These are phyloP conservation scores for Globisporangium cederbergense DNA, from an alignment of 352 stramenopile genomes.

Conservation along the genomic window DNA sequence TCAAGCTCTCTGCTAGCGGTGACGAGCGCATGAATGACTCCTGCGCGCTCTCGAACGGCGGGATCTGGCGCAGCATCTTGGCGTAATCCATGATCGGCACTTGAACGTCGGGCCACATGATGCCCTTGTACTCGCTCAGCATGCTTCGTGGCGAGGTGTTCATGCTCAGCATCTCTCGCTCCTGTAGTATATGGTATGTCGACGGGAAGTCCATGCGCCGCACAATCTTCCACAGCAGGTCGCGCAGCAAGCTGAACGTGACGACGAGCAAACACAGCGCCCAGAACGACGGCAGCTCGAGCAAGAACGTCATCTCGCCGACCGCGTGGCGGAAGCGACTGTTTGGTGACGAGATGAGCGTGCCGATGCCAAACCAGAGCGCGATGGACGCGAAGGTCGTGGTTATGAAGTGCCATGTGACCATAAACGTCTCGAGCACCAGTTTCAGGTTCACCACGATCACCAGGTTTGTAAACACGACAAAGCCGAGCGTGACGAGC, in stretches of 20 bases:
- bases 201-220: slow-evolving; percentile 59
- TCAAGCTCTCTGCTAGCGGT: slow-evolving; percentile 55
- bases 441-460: slow-evolving; percentile 78
- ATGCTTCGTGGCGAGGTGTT: slow-evolving; percentile 59
- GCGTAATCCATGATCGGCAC: slow-evolving; percentile 46
- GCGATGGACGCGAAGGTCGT: slow-evolving; percentile 50
- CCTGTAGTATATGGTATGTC: slow-evolving; percentile 77
- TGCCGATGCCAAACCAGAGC: slow-evolving; percentile 64
- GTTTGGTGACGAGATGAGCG: slow-evolving; percentile 49
- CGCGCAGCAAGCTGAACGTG: slow-evolving; percentile 57
- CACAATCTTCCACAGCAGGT: slow-evolving; percentile 72
- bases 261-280: slow-evolving; percentile 55
- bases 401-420: slow-evolving; percentile 72
- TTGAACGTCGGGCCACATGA: slow-evolving; percentile 39
- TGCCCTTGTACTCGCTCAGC: slow-evolving; percentile 28
- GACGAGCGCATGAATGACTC: slow-evolving; percentile 58
- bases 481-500: slow-evolving; percentile 64
- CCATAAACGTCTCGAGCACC: slow-evolving; percentile 65
- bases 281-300: slow-evolving; percentile 58
- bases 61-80: slow-evolving; percentile 43
- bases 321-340: slow-evolving; percentile 53
- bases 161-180: slow-evolving; percentile 62
- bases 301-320: slow-evolving; percentile 70
- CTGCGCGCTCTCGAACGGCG: slow-evolving; percentile 44
- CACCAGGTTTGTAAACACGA: slow-evolving; percentile 81